Conservation (phyloP, 2,329 filamentous ascomycete species). For the Ceratocystis smalleyi region DNA sequence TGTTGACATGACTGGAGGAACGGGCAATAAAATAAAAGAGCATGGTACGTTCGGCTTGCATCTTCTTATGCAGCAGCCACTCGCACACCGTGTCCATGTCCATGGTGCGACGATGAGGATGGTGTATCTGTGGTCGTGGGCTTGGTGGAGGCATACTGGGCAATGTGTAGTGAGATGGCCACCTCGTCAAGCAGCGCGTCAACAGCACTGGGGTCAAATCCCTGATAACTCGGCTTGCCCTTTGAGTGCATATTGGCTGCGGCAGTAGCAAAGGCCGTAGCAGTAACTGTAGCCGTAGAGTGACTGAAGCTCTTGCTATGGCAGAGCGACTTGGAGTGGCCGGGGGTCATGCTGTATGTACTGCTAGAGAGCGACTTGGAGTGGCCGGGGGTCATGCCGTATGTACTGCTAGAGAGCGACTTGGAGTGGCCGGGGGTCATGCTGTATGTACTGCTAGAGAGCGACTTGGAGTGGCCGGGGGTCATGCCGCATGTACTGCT, state of each 20-base stretch:
- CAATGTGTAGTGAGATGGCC: slow-evolving; percentile 13
- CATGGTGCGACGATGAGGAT: not conserved
- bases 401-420: not conserved
- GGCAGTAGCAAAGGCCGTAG: not conserved
- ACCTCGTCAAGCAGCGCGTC: slow-evolving; percentile 15
- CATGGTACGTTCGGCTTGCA: not conserved
- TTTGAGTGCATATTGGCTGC: not conserved
- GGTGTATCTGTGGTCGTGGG: not conserved
- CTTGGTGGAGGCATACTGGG: slow-evolving; percentile 1
- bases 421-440: no score
- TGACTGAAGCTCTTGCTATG: slow-evolving; percentile 5
- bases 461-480: not conserved
- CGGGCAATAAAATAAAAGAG: slow-evolving; percentile 1
- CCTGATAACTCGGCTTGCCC: not conserved
- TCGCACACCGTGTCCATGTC: not conserved
- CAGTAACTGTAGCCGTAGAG: not conserved
- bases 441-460: no score
- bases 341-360: not conserved
- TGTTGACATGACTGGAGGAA: not conserved
- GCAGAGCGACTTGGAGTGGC: not conserved
- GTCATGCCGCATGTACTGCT: no score
- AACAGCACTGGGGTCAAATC: not conserved
- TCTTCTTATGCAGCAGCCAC: not conserved
- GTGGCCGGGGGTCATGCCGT: not conserved
- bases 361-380: no score